These are phyloP conservation scores for Trichoderma oligosporum DNA, from an alignment of 2,329 filamentous ascomycete species.

Conservation along the genomic window DNA sequence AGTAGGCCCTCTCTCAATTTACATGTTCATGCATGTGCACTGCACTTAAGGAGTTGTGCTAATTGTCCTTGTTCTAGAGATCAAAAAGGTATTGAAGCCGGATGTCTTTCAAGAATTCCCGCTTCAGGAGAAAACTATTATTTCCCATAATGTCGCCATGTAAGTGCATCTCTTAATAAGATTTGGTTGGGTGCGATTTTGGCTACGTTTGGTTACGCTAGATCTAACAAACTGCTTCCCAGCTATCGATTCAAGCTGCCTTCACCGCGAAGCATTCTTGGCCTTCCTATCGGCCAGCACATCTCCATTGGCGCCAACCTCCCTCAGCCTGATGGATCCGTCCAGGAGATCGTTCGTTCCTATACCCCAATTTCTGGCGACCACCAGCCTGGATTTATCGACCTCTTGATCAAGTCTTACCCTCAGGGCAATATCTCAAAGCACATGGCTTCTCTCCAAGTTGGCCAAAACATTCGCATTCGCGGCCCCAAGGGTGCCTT, in stretches of 20 bases:
- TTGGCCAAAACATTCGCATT: constrained; percentile 86
- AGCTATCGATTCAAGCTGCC: constrained; percentile 93
- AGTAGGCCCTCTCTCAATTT: constrained; percentile 35
- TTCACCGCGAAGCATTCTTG: constrained; percentile 72
- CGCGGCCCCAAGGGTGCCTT: constrained; percentile 95
- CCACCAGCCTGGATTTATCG: constrained; percentile 85
- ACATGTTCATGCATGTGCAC: neutral
- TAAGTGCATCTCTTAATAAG: constrained; percentile 33
- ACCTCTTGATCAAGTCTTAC: constrained; percentile 97
- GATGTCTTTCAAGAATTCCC: constrained; percentile 86
- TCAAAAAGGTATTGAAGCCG: constrained; percentile 81
- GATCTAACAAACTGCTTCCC: neutral
- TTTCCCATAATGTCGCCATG: constrained; percentile 98
- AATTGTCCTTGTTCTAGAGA: constrained; percentile 47
- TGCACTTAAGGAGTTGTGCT: neutral
- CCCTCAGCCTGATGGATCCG: constrained; percentile 61
- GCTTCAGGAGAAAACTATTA: constrained; percentile 88
- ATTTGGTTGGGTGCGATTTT: too few species aligned
- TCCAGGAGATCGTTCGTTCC: constrained; percentile 82
- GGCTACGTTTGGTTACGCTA: neutral
- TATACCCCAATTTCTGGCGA: constrained; percentile 92
- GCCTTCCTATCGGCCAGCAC: constrained; percentile 96
- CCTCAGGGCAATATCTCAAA: constrained; percentile 96
- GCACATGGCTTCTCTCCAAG: constrained; percentile 75
- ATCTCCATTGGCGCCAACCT: constrained; percentile 88